These are phyloP conservation scores for Capsicum chinense DNA, from an alignment of 257 asterid species.

Conservation along the genomic window DNA sequence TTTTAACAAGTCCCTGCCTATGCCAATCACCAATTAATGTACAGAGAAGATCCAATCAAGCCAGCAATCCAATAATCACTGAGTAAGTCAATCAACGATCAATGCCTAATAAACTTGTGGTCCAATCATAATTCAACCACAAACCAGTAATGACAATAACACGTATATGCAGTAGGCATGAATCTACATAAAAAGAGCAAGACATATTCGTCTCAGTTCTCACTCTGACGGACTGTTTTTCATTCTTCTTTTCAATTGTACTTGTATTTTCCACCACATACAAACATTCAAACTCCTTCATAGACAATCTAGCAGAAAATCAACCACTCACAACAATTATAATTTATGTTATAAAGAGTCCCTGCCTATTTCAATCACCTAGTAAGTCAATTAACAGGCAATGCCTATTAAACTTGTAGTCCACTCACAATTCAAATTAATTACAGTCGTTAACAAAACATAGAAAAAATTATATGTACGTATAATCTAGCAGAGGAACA, in stretches of 20 bases:
- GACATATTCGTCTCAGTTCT: neutral
- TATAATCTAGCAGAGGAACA: no score
- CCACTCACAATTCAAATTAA: no score
- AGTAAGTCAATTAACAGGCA: neutral
- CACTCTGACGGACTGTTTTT: neutral
- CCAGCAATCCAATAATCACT: neutral
- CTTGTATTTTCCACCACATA: neutral
- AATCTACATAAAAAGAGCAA: no score
- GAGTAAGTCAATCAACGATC: neutral
- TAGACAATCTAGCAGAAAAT: neutral
- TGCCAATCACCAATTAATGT: neutral
- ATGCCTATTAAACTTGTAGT: no score
- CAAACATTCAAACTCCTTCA: neutral
- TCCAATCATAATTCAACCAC: neutral
- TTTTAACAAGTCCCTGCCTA: neutral
- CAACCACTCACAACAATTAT: neutral
- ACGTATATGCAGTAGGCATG: neutral
- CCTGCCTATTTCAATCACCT: conserved; percentile 3
- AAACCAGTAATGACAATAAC: neutral
- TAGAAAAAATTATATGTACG: no score
- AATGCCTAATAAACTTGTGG: conserved; percentile 4
- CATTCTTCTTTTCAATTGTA: neutral
- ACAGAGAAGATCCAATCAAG: neutral
- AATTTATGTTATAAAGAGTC: neutral
- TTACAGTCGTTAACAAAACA: no score